Evolutionary conservation across 2,329 filamentous ascomycete genomes (phyloP).

Genomic region (Fusarium coffeatum): DNA sequence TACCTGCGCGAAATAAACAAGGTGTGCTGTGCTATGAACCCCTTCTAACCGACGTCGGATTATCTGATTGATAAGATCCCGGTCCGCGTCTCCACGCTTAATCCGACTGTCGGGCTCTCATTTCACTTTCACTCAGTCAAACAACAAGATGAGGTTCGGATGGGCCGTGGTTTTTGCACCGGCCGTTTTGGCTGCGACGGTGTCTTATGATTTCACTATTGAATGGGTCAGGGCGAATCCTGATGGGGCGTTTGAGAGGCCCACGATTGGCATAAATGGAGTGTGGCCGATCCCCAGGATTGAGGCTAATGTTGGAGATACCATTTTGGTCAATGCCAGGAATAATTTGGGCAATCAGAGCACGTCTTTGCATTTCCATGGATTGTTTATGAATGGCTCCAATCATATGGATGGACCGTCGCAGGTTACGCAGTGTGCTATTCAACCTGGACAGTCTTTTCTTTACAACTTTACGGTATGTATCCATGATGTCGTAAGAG

Average conservation of each 20-base stretch:
- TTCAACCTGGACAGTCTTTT: constrained; percentile 72
- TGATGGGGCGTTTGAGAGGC: constrained; percentile 72
- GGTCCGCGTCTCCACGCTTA: constrained; percentile 7
- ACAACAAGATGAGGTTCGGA: constrained; percentile 24
- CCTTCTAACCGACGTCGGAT: constrained; percentile 20
- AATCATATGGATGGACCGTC: constrained; percentile 77
- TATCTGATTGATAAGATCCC: constrained; percentile 39
- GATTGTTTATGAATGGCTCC: constrained; percentile 74
- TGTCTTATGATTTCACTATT: constrained; percentile 74
- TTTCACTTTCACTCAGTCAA: constrained; percentile 7
- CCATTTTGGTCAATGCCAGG: constrained; percentile 66
- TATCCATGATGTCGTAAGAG: accelerated
- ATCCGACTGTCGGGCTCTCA: not conserved
- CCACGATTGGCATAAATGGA: constrained; percentile 81
- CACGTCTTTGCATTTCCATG: constrained; percentile 77
- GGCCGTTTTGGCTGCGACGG: constrained; percentile 53
- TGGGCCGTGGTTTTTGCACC: constrained; percentile 15
- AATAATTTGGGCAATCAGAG: constrained; percentile 72
- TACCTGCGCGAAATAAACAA: not conserved
- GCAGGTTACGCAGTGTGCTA: constrained; percentile 74
- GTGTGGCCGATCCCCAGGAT: constrained; percentile 79
- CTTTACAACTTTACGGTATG: constrained; percentile 76
- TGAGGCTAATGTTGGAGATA: constrained; percentile 71
- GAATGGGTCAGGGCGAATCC: constrained; percentile 79
- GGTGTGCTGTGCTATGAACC: not conserved